Base-by-base conservation (phyloP, 2,329 filamentous ascomycete genomes). In the Pyrenochaeta sp. region DNA sequence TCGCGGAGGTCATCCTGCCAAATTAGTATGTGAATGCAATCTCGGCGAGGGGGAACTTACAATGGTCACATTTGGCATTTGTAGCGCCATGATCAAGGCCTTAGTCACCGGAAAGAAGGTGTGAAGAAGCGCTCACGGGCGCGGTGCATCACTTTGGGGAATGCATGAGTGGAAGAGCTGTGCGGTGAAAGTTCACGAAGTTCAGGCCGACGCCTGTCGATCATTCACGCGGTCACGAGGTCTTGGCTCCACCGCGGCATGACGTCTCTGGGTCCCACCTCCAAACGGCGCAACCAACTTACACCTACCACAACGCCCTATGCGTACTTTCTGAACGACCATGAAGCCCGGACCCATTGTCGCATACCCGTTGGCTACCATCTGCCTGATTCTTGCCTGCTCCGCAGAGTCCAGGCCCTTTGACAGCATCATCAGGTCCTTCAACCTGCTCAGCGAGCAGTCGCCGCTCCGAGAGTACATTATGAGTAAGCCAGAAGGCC, bases 1-100 rank as follows among this genome's bases (percentile, higher is more conserved):
- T 64, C 58, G 48, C 74, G 67, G 42, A 81, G 71, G 61, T 81
- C 77, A 50, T 78, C 74, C 79, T 81, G 57, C 18, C 10, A 40
- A 45, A 9, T 64, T 56, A 67, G 59, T 39, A 45, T 40, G n/a
- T 61, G 27, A 51, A 44, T 27, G 27, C 11, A 10, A 18, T n/a
- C 2, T 11, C 37, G 9, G 18, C 41, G 30, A 11, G 33, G 17
- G 23, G 40, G 18, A 45, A 63, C 66, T 27, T 64, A 74, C 73
- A 29, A 68, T 56, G 14, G 69, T 75, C 43, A 75, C 67, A 2
- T 63, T 69, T 12, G 71, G 73, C 21, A 73, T 32, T 11, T 69
- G 61, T 12, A 70, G 46, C 20, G 50, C 56, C 67, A 72, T 72
- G 10, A 2, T 50, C 39, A 7, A 14, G n/a, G 42, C 17, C 30